Conservation (phyloP, 2,329 filamentous ascomycete species). For the Colletotrichum lupini region DNA sequence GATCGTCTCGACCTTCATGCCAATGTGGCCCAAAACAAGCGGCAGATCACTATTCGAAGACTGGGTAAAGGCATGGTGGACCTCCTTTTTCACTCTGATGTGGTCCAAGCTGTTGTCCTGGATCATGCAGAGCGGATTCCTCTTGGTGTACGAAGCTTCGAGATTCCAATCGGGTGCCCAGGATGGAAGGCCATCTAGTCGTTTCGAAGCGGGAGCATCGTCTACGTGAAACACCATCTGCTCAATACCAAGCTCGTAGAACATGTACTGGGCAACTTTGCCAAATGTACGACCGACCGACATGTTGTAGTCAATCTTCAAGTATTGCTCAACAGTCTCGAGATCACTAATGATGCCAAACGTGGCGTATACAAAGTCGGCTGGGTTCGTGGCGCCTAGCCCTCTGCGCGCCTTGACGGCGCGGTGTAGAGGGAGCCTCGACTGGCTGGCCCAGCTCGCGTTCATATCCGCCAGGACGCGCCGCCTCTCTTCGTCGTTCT, state of each 20-base stretch:
- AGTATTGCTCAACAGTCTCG: not conserved
- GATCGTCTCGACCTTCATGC: not conserved
- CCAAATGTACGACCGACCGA: not conserved
- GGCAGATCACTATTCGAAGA: not conserved
- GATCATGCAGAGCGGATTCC: not conserved
- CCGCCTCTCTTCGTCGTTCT: not conserved
- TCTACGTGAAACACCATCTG: not conserved
- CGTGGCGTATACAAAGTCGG: conserved; percentile 13
- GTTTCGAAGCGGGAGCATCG: not conserved
- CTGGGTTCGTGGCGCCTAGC: conserved; percentile 7
- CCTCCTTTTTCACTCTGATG: not conserved
- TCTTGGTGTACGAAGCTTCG: not conserved
- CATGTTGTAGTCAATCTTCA: conserved; percentile 1
- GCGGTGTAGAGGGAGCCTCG: not conserved
- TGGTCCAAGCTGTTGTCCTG: not conserved
- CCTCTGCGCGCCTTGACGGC: not conserved
- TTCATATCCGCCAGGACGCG: conserved; percentile 14
- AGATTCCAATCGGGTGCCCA: conserved; percentile 19
- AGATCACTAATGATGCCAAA: conserved; percentile 8
- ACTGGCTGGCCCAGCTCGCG: not conserved
- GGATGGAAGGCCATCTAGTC: not conserved
- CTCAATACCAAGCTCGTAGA: conserved; percentile 3
- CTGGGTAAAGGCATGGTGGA: not conserved
- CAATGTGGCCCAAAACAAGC: conserved; percentile 9
- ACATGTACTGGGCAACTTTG: conserved; percentile 6